A percentile compares a stretch with the other conserved stretches of the same genome.
These are phyloP conservation scores for Huntiella moniliformis DNA, from an alignment of 2,329 filamentous ascomycete species.

Conservation along the genomic window DNA sequence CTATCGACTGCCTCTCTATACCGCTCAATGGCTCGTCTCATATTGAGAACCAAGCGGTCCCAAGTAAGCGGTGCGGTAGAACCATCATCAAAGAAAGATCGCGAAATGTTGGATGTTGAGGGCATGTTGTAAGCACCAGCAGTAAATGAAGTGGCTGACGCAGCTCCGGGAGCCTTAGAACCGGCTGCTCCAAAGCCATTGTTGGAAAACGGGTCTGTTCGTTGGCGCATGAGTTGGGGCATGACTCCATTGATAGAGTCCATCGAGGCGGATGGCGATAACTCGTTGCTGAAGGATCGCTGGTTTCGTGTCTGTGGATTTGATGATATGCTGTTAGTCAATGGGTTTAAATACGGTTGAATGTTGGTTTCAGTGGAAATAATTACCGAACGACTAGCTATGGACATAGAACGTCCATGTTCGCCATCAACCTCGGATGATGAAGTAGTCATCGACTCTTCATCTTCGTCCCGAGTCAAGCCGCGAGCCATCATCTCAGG, in stretches of 20 bases:
- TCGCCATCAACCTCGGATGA: conserved; percentile 12
- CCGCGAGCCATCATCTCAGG: conserved; percentile 81
- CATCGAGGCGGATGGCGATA: conserved; percentile 79
- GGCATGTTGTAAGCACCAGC: conserved; percentile 38
- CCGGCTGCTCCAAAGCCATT: conserved; percentile 15
- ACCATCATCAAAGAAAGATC: conserved; percentile 83
- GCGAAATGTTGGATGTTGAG: conserved; percentile 44
- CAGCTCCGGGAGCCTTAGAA: conserved; percentile 31
- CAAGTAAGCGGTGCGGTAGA: conserved; percentile 65
- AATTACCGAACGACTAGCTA: conserved; percentile 2
- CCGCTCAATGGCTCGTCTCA: conserved; percentile 74
- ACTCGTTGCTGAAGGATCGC: conserved; percentile 46
- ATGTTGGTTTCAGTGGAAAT: conserved; percentile 17
- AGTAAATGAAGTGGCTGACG: conserved; percentile 43
- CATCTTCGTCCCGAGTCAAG: conserved; percentile 66
- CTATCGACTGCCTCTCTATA: conserved; percentile 81
- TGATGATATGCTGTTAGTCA: background rate
- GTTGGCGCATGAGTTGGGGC: conserved; percentile 31
- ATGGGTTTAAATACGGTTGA: background rate
- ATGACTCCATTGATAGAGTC: conserved; percentile 65
- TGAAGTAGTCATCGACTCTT: conserved; percentile 43
- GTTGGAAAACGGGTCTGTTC: conserved; percentile 33
- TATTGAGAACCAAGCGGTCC: conserved; percentile 78
- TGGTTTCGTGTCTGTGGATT: conserved; percentile 36
- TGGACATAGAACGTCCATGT: background rate